phyloP scores from a whole-genome alignment of 2,329 filamentous ascomycete species.

The Ophiostoma triangulosporum region DNA sequence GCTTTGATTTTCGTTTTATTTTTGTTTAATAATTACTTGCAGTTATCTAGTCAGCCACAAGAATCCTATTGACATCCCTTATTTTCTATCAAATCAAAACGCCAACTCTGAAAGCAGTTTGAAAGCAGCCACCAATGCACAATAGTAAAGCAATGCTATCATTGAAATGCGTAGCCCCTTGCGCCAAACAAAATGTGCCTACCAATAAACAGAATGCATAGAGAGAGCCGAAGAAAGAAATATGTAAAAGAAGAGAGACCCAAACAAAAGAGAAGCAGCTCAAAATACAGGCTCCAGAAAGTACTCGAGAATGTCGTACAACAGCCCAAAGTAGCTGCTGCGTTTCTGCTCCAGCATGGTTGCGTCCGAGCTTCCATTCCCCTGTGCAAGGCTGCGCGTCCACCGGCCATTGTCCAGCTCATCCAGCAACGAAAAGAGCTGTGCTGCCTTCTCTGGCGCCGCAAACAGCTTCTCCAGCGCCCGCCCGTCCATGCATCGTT shows the following conservation, averaged over 20 bases:
- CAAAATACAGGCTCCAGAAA: conserved; percentile 30
- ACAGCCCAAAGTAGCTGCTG: conserved; percentile 30
- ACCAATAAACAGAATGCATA: background rate
- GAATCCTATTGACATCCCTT: too few species aligned
- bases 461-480: conserved; percentile 30
- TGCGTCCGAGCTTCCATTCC: background rate
- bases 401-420: conserved; percentile 33
- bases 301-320: conserved; percentile 41
- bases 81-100: too few species aligned
- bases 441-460: conserved; percentile 20
- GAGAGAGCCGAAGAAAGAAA: background rate
- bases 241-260: background rate
- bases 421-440: conserved; percentile 36
- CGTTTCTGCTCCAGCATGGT: conserved; percentile 7
- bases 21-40: too few species aligned
- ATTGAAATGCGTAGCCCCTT: too few species aligned
- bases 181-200: background rate
- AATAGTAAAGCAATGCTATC: too few species aligned
- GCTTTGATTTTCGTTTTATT: too few species aligned
- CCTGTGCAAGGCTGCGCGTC: conserved; percentile 19
- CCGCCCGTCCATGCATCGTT: conserved; percentile 35
- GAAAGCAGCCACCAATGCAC: too few species aligned
- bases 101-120: too few species aligned
- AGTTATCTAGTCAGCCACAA: too few species aligned
- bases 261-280: background rate